phyloP scores from a whole-genome alignment of 257 asterid species.

The Buddleja alternifolia region DNA sequence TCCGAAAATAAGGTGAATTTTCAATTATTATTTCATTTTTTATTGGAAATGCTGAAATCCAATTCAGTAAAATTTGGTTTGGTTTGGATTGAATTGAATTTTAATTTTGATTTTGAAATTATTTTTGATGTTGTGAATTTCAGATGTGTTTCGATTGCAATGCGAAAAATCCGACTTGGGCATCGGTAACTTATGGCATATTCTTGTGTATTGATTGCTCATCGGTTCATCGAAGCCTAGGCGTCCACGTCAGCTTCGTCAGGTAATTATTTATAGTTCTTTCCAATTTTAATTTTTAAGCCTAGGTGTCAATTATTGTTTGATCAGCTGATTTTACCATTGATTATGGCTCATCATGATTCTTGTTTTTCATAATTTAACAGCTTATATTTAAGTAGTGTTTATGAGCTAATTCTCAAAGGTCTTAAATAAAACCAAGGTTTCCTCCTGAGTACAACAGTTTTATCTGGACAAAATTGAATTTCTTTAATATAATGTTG shows the following conservation, averaged over 20 bases:
- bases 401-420: neutral
- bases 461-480: neutral
- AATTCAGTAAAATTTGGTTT: conserved; percentile 27
- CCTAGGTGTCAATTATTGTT: too few species aligned
- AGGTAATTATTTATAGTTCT: conserved; percentile 43
- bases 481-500: neutral
- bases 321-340: neutral
- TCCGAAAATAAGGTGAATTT: conserved; percentile 57
- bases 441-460: too few species aligned
- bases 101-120: neutral
- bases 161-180: conserved; percentile 75
- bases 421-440: neutral
- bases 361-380: neutral
- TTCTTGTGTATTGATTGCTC: conserved; percentile 75
- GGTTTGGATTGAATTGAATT: neutral
- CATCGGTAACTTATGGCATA: conserved; percentile 74
- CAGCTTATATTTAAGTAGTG: neutral
- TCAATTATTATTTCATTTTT: neutral
- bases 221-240: conserved; percentile 67
- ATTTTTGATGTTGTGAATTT: neutral
- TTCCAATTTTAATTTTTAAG: neutral
- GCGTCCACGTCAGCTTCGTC: conserved; percentile 72
- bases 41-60: conserved; percentile 34
- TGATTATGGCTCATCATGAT: neutral
- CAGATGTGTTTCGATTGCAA: conserved; percentile 82